A percentile compares a stretch with the other conserved stretches of the same genome.
phyloP scores from a whole-genome alignment of 805 yeast genomes.

The Candida bentonensis region DNA sequence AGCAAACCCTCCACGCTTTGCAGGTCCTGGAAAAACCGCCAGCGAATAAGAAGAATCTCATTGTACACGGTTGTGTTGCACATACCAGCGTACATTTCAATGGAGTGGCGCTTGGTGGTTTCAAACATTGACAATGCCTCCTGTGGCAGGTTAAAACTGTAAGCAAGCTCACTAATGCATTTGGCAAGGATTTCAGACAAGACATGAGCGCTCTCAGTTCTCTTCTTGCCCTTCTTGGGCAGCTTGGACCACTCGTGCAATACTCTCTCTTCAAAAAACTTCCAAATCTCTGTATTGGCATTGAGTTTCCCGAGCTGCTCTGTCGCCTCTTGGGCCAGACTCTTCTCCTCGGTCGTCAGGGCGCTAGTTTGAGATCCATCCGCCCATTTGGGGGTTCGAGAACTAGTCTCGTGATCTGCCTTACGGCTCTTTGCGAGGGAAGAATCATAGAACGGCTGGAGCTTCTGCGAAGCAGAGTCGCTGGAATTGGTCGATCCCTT shows the following conservation, averaged over 20 bases:
- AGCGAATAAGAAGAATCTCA: conserved; percentile 19
- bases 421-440: no score
- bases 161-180: background rate
- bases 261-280: background rate
- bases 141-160: background rate
- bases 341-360: background rate
- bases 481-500: background rate
- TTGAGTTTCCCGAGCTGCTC: background rate
- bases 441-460: background rate
- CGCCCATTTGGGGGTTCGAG: background rate
- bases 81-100: conserved; percentile 22
- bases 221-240: background rate
- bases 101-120: conserved; percentile 16
- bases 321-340: background rate
- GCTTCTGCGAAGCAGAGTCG: background rate
- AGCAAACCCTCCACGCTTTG: background rate
- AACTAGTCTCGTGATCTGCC: background rate
- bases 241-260: background rate
- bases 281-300: background rate
- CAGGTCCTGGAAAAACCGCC: conserved; percentile 23
- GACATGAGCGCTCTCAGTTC: background rate
- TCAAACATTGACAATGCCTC: conserved; percentile 23
- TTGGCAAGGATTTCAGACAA: background rate
- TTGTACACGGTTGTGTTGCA: conserved; percentile 25
- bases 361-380: no score